A percentile compares a stretch with the other conserved stretches of the same genome.
Conservation (phyloP, 2,329 filamentous ascomycete species). For the Scytalidium sp. region DNA sequence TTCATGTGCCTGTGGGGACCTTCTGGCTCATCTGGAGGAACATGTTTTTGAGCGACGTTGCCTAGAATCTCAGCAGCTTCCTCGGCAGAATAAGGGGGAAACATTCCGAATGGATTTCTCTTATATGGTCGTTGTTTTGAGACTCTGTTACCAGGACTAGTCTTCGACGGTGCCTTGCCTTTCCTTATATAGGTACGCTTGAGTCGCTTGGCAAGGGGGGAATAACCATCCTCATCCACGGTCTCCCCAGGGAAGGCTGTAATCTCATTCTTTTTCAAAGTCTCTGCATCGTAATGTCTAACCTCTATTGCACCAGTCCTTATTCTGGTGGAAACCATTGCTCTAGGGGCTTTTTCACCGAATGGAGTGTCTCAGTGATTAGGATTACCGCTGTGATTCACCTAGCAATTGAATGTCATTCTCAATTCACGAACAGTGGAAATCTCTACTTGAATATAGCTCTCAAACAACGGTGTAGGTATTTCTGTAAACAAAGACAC, state of each 20-base stretch:
- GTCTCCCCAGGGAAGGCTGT: not conserved
- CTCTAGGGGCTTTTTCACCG: not conserved
- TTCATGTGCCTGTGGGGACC: not conserved
- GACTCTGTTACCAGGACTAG: too few relatives aligned
- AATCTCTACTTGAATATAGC: too few relatives aligned
- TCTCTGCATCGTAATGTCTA: conserved; percentile 3
- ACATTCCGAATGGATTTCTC: not conserved
- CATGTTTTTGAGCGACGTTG: too few relatives aligned
- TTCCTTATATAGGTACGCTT: too few relatives aligned
- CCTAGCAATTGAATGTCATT: too few relatives aligned
- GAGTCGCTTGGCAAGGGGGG: too few relatives aligned
- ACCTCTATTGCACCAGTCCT: not conserved
- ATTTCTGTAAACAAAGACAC: too few relatives aligned
- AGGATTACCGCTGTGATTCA: too few relatives aligned
- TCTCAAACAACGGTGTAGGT: too few relatives aligned
- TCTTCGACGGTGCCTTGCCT: too few relatives aligned
- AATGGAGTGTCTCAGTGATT: too few relatives aligned
- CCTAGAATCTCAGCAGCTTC: not conserved
- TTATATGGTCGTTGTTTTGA: not conserved
- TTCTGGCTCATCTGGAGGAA: not conserved
- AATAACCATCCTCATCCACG: not conserved
- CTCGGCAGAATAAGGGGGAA: not conserved
- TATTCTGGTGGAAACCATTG: conserved; percentile 4
- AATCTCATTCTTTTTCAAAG: not conserved
- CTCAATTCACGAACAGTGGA: too few relatives aligned